Evolutionary conservation across 2,329 filamentous ascomycete species (phyloP).

Genomic region (Paradendryphiella salina): DNA sequence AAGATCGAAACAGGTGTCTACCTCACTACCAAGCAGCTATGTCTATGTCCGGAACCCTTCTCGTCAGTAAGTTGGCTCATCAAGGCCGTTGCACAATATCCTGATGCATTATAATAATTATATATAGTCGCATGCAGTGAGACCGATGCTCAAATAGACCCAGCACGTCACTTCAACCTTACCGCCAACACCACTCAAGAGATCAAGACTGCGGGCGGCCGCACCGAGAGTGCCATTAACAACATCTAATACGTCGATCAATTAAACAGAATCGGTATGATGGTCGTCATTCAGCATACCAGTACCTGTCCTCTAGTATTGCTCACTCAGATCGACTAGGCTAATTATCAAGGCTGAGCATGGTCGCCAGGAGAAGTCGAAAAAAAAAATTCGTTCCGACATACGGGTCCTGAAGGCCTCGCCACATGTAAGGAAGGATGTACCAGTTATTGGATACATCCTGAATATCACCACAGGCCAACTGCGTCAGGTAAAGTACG

Average conservation of each 20-base stretch:
- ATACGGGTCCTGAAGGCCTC: constrained; percentile 16
- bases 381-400: constrained; percentile 19
- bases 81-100: background rate
- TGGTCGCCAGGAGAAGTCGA: constrained; percentile 13
- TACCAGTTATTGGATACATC: constrained; percentile 27
- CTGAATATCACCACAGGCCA: constrained; percentile 18
- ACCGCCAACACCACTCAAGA: constrained; percentile 19
- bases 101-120: background rate
- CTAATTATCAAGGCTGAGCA: constrained; percentile 15
- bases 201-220: constrained; percentile 22
- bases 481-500: constrained; percentile 30
- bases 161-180: constrained; percentile 29
- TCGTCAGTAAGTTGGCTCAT: background rate
- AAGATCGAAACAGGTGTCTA: background rate
- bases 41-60: background rate
- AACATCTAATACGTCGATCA: constrained; percentile 21
- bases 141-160: constrained; percentile 12
- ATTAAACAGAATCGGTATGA: constrained; percentile 20
- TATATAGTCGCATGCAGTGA: constrained; percentile 8
- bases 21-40: background rate
- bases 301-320: constrained; percentile 7
- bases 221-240: constrained; percentile 13
- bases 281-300: constrained; percentile 28
- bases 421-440: constrained; percentile 19
- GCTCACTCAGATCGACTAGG: background rate